phyloP scores from a whole-genome alignment of 176 grass and related monocot species.

The Avena atlantica region DNA sequence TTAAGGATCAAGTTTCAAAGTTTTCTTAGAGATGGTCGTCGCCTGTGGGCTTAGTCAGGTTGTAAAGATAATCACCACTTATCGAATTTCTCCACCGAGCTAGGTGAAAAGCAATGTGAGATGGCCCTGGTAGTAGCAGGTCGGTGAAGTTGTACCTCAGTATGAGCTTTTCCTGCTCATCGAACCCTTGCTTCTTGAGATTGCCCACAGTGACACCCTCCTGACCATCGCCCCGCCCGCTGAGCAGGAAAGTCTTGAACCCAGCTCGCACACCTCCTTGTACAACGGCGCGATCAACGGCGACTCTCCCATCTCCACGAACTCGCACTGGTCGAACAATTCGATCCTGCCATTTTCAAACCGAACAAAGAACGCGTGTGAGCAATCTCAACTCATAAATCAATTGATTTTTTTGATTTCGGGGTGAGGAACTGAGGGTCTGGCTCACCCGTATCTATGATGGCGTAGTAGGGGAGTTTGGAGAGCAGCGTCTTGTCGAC shows the following conservation, averaged over 20 bases:
- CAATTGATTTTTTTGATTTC: too few relatives aligned
- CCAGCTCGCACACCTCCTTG: slow-evolving; percentile 60
- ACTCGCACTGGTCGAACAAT: slow-evolving; percentile 58
- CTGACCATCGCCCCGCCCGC: slow-evolving; percentile 63
- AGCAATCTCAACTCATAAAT: too few relatives aligned
- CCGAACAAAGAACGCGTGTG: too few relatives aligned
- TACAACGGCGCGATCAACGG: slow-evolving; percentile 64
- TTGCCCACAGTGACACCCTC: slow-evolving; percentile 54
- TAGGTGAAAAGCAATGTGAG: not conserved
- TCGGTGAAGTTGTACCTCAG: slow-evolving; percentile 43
- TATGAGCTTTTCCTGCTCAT: slow-evolving; percentile 68
- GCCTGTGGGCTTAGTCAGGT: too few relatives aligned
- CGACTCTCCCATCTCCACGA: slow-evolving; percentile 62
- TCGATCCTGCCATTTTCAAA: slow-evolving; percentile 36
- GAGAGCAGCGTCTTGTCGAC: slow-evolving; percentile 77
- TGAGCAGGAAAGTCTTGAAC: slow-evolving; percentile 75
- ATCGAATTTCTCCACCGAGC: not conserved
- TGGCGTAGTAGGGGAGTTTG: slow-evolving; percentile 66
- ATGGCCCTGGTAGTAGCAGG: not conserved
- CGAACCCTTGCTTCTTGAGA: slow-evolving; percentile 61
- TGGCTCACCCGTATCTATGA: not conserved
- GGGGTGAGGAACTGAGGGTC: not conserved
- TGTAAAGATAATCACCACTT: too few relatives aligned
- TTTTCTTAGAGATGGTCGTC: too few relatives aligned
- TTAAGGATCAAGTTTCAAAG: too few relatives aligned